phyloP scores from a whole-genome alignment of 345 rosid species.

The Gossypium ekmanianum region DNA sequence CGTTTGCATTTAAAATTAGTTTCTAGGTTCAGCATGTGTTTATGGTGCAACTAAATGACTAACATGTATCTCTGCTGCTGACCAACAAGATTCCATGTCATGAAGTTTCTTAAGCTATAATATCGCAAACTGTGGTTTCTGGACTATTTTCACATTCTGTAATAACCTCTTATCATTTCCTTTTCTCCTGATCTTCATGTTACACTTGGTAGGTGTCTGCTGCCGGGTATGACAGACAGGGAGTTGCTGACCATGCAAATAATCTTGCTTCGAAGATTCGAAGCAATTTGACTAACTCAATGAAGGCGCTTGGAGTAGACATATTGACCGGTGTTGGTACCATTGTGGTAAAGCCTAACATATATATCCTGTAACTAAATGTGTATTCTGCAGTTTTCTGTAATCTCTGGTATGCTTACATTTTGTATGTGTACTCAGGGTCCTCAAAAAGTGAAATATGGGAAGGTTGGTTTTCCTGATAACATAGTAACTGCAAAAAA shows the following conservation, averaged over 20 bases:
- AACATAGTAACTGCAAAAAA: slow-evolving; percentile 66
- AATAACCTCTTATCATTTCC: background rate
- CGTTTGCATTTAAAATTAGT: background rate
- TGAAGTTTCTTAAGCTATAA: background rate
- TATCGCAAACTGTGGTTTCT: background rate
- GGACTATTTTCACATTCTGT: background rate
- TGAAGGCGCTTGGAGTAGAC: slow-evolving; percentile 94
- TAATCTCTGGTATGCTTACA: slow-evolving; percentile 13
- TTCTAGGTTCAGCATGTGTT: background rate
- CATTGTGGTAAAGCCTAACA: slow-evolving; percentile 60
- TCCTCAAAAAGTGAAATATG: slow-evolving; percentile 87
- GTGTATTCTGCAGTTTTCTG: background rate
- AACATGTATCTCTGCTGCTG: background rate
- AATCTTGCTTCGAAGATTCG: slow-evolving; percentile 87
- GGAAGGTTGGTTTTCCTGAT: slow-evolving; percentile 54
- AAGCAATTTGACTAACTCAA: slow-evolving; percentile 81
- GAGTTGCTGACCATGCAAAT: slow-evolving; percentile 97
- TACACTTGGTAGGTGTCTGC: slow-evolving; percentile 61
- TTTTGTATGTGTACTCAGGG: slow-evolving; percentile 46
- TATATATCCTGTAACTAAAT: slow-evolving; percentile 7
- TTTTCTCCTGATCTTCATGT: background rate
- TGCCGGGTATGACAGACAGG: slow-evolving; percentile 92
- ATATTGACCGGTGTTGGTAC: slow-evolving; percentile 84
- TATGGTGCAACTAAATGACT: background rate
- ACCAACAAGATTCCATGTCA: background rate